phyloP scores from a whole-genome alignment of 495 filamentous ascomycete genomes.

The Penicillium verhagenii region DNA sequence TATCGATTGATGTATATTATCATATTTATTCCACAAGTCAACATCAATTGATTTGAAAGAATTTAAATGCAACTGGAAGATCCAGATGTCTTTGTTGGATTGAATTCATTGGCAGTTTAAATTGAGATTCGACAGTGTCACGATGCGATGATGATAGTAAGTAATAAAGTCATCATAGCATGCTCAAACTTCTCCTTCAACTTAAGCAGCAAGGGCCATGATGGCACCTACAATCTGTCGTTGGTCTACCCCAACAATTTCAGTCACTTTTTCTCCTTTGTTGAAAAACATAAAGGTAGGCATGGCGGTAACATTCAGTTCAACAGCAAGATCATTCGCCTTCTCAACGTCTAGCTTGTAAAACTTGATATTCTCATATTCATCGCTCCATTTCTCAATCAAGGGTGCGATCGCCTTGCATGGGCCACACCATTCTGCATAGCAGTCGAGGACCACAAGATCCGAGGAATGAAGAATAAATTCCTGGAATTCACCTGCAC shows the following conservation, averaged over 20 bases:
- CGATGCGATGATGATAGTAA: too few species aligned
- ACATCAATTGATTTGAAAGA: too few species aligned
- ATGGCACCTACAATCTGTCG: slow-evolving; percentile 11
- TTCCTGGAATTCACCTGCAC: slow-evolving; percentile 22
- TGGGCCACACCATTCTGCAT: slow-evolving; percentile 86
- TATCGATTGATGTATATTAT: too few species aligned
- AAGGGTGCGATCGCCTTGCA: slow-evolving; percentile 81
- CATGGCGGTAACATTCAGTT: slow-evolving; percentile 83
- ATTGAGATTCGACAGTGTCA: too few species aligned
- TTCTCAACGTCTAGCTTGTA: slow-evolving; percentile 87
- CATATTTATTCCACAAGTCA: too few species aligned
- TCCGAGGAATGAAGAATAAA: slow-evolving; percentile 27
- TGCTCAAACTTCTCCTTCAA: not conserved
- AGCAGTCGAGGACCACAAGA: slow-evolving; percentile 75
- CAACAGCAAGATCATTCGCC: slow-evolving; percentile 66
- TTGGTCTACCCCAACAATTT: slow-evolving; percentile 72
- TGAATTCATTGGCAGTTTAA: too few species aligned
- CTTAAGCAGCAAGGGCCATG: not conserved
- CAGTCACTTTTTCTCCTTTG: slow-evolving; percentile 60
- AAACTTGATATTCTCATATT: slow-evolving; percentile 59
- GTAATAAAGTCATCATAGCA: not conserved
- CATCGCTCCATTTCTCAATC: slow-evolving; percentile 59
- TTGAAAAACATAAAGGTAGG: slow-evolving; percentile 84
- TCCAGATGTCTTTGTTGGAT: too few species aligned
- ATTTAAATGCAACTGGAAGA: too few species aligned